Evolutionary conservation across 176 grass and related monocot genomes (phyloP).

Genomic region (Musa itinerans): DNA sequence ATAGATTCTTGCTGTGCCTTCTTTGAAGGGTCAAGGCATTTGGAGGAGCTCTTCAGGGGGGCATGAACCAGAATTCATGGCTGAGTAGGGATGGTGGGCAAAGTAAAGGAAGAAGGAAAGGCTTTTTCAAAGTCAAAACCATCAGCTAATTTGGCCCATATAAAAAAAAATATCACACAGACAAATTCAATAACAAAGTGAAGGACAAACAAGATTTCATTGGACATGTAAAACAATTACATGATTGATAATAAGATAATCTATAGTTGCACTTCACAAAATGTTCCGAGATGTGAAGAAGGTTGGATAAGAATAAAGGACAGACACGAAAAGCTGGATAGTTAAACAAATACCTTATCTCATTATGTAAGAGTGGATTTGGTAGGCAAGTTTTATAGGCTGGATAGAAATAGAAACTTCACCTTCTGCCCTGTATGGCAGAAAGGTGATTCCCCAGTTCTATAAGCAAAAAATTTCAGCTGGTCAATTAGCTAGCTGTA

Average conservation of each 20-base stretch:
- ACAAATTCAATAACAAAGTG: neutral
- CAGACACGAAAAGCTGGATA: no score
- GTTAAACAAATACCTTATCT: no score
- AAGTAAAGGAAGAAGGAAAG: neutral
- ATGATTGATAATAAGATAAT: neutral
- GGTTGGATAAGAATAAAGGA: neutral
- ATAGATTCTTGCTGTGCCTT: neutral
- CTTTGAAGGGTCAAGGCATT: neutral
- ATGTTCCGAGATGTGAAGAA: neutral
- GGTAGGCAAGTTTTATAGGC: no score
- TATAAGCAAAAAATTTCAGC: no score
- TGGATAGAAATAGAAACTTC: no score
- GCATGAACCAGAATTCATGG: constrained; percentile 10
- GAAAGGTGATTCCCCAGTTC: no score
- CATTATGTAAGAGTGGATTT: no score
- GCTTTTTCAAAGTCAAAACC: neutral
- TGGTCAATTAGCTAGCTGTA: no score
- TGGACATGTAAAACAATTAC: neutral
- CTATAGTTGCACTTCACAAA: neutral
- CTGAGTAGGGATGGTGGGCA: constrained; percentile 4
- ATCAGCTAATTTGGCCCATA: neutral
- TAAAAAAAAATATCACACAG: neutral
- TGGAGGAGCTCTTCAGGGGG: neutral
- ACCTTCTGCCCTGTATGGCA: no score
- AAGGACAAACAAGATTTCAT: neutral